Conservation (phyloP, 495 filamentous ascomycete species). For the Platismatia glauca region DNA sequence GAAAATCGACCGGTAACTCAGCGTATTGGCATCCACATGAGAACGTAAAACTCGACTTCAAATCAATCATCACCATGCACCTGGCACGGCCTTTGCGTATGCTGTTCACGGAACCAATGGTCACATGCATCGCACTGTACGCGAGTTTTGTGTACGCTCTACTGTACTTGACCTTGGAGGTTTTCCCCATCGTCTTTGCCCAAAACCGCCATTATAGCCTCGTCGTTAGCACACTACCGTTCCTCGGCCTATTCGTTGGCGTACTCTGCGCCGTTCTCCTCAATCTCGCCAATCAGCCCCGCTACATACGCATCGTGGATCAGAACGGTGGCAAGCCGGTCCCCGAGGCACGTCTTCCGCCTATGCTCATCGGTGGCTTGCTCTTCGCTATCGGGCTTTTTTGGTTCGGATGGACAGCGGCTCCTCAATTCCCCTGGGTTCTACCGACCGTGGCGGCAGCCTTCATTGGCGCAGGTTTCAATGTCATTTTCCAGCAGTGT, state of each 20-base stretch:
- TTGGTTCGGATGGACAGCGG: conserved; percentile 37
- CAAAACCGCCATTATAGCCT: conserved; percentile 32
- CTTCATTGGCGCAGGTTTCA: conserved; percentile 31
- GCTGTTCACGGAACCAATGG: background rate
- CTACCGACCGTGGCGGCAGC: conserved; percentile 20
- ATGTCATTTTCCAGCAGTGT: conserved; percentile 33
- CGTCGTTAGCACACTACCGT: conserved; percentile 34
- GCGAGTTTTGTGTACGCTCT: conserved; percentile 27
- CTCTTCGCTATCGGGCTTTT: conserved; percentile 40
- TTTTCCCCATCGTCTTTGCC: conserved; percentile 37
- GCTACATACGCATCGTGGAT: conserved; percentile 12
- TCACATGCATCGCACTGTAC: background rate
- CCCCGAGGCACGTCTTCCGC: conserved; percentile 35
- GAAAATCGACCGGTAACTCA: background rate
- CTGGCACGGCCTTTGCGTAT: background rate
- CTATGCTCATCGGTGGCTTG: conserved; percentile 43
- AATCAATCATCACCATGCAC: background rate
- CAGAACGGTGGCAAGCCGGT: conserved; percentile 22
- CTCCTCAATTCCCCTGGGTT: conserved; percentile 11
- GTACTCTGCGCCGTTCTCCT: conserved; percentile 26
- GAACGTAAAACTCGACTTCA: background rate
- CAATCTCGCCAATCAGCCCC: conserved; percentile 30
- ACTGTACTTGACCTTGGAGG: conserved; percentile 33
- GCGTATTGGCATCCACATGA: background rate
- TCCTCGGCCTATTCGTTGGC: conserved; percentile 34